Conservation (phyloP, 441 rosid genomes). For the Gossypium lobatum region DNA sequence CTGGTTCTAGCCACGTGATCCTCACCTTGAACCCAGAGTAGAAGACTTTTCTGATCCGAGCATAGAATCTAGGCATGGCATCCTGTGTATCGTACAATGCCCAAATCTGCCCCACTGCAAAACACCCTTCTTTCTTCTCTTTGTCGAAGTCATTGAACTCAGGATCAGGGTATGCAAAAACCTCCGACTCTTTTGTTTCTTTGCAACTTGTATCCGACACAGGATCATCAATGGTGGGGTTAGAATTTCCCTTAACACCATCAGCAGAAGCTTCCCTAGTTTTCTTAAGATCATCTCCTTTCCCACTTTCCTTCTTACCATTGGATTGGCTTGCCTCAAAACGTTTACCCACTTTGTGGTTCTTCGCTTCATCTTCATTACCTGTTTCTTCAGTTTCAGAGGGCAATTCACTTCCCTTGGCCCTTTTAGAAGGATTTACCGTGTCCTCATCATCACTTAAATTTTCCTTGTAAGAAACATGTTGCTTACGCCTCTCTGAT, state of each 20-base stretch:
- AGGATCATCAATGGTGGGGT: constrained; percentile 20
- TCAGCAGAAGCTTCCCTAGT: constrained; percentile 13
- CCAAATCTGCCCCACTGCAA: constrained; percentile 51
- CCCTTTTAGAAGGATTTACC: constrained; percentile 28
- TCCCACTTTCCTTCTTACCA: constrained; percentile 23
- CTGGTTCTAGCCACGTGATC: constrained; percentile 61
- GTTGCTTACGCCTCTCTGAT: constrained; percentile 66
- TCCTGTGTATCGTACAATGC: constrained; percentile 49
- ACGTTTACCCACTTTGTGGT: constrained; percentile 17
- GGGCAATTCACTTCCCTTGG: constrained; percentile 25
- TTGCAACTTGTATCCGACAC: constrained; percentile 23
- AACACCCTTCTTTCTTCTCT: constrained; percentile 32
- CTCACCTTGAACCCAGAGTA: constrained; percentile 36
- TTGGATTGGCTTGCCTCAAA: constrained; percentile 20
- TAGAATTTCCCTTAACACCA: constrained; percentile 6
- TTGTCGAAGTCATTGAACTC: constrained; percentile 55
- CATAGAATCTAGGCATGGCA: constrained; percentile 73
- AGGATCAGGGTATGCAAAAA: constrained; percentile 42
- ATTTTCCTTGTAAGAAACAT: constrained; percentile 71
- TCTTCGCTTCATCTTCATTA: constrained; percentile 25
- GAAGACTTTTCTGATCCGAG: constrained; percentile 40
- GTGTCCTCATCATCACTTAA: constrained; percentile 62
- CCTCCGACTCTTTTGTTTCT: constrained; percentile 25
- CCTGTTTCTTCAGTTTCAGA: constrained; percentile 17
- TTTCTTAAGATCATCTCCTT: constrained; percentile 22